A percentile compares a stretch with the other conserved stretches of the same genome.
phyloP scores from a whole-genome alignment of 306 rosid genomes.

The Begonia loranthoides region DNA sequence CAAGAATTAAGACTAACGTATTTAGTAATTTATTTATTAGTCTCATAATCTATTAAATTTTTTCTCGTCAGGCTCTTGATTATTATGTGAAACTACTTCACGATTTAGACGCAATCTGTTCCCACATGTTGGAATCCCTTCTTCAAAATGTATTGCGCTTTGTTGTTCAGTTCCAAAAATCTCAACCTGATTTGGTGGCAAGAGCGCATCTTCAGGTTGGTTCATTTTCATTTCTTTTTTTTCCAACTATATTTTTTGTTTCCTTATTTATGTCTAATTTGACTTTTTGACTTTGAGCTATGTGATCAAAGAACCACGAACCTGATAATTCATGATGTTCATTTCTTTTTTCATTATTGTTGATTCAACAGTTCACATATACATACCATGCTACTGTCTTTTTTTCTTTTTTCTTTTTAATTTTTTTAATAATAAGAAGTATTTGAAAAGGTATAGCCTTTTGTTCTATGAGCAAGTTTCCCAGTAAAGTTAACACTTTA shows the following conservation, averaged over 20 bases:
- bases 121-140: constrained; percentile 54
- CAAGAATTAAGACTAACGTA: constrained; percentile 8
- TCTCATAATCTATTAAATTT: constrained; percentile 14
- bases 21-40: constrained; percentile 1
- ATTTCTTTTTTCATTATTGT: too few relatives aligned
- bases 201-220: constrained; percentile 94
- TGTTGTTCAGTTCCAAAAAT: constrained; percentile 80
- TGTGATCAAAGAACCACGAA: too few relatives aligned
- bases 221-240: constrained; percentile 2
- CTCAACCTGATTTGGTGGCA: constrained; percentile 86
- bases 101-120: constrained; percentile 62
- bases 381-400: too few relatives aligned
- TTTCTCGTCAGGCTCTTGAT: constrained; percentile 61
- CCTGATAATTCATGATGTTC: too few relatives aligned
- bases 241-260: constrained; percentile 1
- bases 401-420: too few relatives aligned
- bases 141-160: constrained; percentile 66
- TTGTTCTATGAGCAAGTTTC: too few relatives aligned
- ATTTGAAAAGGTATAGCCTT: too few relatives aligned
- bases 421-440: too few relatives aligned
- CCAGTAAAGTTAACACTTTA: too few relatives aligned
- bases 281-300: too few relatives aligned
- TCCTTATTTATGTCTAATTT: neutral
- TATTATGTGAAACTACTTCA: constrained; percentile 76
- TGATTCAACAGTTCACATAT: too few relatives aligned